Conservation (phyloP, 2,329 filamentous ascomycete genomes). For the Diplocarpon mali region DNA sequence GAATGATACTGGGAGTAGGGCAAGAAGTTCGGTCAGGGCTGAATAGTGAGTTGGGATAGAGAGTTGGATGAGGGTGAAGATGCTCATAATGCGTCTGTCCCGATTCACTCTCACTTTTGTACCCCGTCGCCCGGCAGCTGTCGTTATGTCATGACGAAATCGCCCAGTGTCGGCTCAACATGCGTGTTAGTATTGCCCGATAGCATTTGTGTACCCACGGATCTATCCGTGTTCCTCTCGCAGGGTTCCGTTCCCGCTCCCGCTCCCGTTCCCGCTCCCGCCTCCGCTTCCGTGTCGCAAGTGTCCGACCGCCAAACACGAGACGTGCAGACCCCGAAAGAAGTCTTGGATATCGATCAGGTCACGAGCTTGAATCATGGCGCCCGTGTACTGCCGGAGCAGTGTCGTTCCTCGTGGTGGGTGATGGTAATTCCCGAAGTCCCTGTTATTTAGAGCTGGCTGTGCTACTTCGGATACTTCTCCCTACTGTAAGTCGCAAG, state of each 20-base stretch:
- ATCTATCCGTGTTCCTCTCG: too few relatives aligned
- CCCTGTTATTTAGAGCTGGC: too few relatives aligned
- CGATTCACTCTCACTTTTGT: constrained; percentile 13
- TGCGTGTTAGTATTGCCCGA: background rate
- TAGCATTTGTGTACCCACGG: background rate
- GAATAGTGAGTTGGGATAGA: background rate
- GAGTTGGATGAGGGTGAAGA: constrained; percentile 1
- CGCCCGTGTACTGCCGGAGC: too few relatives aligned
- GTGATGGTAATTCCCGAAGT: too few relatives aligned
- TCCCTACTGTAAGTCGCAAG: too few relatives aligned
- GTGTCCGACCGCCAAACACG: background rate
- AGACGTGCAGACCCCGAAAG: too few relatives aligned
- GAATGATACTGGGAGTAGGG: background rate
- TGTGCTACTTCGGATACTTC: too few relatives aligned
- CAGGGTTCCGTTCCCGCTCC: constrained; percentile 12
- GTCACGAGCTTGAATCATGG: too few relatives aligned
- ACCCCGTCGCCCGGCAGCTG: constrained; percentile 1
- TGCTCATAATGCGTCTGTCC: background rate
- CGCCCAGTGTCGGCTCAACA: constrained; percentile 9
- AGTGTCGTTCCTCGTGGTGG: too few relatives aligned
- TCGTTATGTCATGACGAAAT: constrained; percentile 1
- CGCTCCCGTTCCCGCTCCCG: constrained; percentile 6
- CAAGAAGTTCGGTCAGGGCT: background rate
- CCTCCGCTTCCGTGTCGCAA: background rate
- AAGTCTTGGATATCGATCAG: too few relatives aligned